These are phyloP conservation scores for Geosmithia putterillii DNA, from an alignment of 2,329 filamentous ascomycete species.

Conservation along the genomic window DNA sequence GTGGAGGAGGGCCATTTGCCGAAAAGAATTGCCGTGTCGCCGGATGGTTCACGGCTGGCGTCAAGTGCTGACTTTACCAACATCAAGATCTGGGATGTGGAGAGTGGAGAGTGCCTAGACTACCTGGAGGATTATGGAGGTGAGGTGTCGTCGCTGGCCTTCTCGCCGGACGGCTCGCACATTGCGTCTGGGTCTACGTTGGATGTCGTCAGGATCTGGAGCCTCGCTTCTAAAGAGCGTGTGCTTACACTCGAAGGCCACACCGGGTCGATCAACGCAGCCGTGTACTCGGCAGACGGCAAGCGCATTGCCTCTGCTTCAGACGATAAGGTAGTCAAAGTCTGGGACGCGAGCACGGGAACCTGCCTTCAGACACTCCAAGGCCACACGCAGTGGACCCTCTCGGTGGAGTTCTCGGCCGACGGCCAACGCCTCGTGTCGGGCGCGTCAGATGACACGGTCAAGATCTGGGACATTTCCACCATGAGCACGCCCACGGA, in stretches of 20 bases:
- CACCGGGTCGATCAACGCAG: neutral
- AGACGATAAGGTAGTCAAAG: neutral
- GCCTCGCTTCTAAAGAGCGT: neutral
- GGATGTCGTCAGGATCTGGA: neutral
- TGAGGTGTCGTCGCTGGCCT: neutral
- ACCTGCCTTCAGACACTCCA: neutral
- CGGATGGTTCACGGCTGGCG: neutral
- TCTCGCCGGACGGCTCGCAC: neutral
- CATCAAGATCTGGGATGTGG: constrained; percentile 4
- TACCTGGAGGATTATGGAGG: constrained; percentile 2
- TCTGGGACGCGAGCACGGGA: neutral
- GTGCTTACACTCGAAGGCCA: neutral
- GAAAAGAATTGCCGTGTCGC: constrained; percentile 1
- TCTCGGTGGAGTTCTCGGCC: constrained; percentile 2
- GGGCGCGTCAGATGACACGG: constrained; percentile 1
- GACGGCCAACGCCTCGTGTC: constrained; percentile 2
- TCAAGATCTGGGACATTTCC: constrained; percentile 2
- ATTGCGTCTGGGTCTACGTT: neutral
- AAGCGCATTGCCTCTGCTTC: neutral
- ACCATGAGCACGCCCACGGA: neutral
- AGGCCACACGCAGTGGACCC: neutral
- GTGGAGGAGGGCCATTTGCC: constrained; percentile 1
- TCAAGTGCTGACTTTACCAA: constrained; percentile 1
- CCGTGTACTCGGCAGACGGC: neutral
- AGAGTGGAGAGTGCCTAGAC: constrained; percentile 1